Base-by-base conservation (phyloP, 495 filamentous ascomycete species). In the Talaromyces thailandensis region DNA sequence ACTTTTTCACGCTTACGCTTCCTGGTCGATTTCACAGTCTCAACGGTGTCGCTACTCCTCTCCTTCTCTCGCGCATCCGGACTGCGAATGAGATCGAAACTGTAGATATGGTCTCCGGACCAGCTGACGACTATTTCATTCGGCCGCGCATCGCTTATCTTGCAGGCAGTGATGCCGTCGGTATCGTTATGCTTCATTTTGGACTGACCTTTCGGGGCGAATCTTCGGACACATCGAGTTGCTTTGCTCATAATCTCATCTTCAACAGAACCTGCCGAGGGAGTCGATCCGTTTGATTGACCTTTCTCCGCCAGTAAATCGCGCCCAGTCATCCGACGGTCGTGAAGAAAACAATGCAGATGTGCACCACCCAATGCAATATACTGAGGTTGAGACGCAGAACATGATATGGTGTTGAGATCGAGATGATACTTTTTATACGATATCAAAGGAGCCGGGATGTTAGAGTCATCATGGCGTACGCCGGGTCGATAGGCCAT, bases 111-210 rank as follows among this genome's bases (percentile, higher is more conserved):
- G 63, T 90, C 86, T 14, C 87, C 88, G 37, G 86, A 89, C 88
- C 88, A 91, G 66, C 87, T 90, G 26, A 84, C 88, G 4, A 91
- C 75, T 67, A 91, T 79, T 62, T 91, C 87, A 61, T 90, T 86
- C 3, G 88, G 88, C 61, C 89, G 84, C 11, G 84, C 86, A 73
- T 91, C 87, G 52, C 88, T 90, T 63, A 91, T 91, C 71, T 90
- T 91, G 71, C 86, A 89, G 8, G 87, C 86, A 1, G 88, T 91
- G 68, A 91, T 90, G 63, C 91, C 88, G 35, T 85, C 82, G 61
- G 83, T 83, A 43, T 83, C 79, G 9, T 72, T 75, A 37, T 75
- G 67, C 35, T 71, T 73, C 82, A 87, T 81, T 50, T 72, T 76
- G 64, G 69, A 64, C 64, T 80, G 81, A 1, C 85, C 84, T 29